These are phyloP conservation scores for Mycotypha africana DNA, from an alignment of 371 early-diverging fungal species.

Conservation along the genomic window DNA sequence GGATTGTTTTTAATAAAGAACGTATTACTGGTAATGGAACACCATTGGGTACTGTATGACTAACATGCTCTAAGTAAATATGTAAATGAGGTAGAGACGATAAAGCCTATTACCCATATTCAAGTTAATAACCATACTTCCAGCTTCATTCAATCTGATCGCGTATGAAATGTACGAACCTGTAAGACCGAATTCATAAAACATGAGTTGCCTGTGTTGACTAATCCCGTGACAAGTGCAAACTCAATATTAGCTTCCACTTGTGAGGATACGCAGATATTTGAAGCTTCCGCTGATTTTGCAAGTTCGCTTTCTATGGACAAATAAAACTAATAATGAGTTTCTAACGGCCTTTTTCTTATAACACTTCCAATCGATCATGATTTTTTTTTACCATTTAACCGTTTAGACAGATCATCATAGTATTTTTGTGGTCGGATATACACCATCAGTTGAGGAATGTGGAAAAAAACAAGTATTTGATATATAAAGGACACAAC, in stretches of 20 bases:
- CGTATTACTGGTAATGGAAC: slow-evolving; percentile 29
- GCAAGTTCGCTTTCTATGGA: slow-evolving; percentile 13
- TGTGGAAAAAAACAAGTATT: slow-evolving; percentile 2
- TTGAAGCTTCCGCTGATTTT: slow-evolving; percentile 4
- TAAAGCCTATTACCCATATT: slow-evolving; percentile 16
- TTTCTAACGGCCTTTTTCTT: no score
- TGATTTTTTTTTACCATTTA: slow-evolving; percentile 9
- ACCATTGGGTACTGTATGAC: slow-evolving; percentile 2
- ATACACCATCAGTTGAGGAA: slow-evolving; percentile 14
- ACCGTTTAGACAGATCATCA: slow-evolving; percentile 8
- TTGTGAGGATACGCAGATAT: slow-evolving; percentile 12
- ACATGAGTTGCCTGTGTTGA: slow-evolving; percentile 87
- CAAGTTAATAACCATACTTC: background rate
- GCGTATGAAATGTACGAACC: slow-evolving; percentile 25
- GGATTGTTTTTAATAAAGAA: slow-evolving; percentile 28
- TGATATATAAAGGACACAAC: slow-evolving; percentile 7
- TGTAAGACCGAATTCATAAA: slow-evolving; percentile 88
- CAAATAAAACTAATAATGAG: background rate
- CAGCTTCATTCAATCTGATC: background rate
- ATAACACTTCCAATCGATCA: no score
- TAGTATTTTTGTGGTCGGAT: slow-evolving; percentile 19
- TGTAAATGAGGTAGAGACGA: slow-evolving; percentile 38
- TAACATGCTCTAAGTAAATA: slow-evolving; percentile 23
- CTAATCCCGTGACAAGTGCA: slow-evolving; percentile 52
- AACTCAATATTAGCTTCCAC: slow-evolving; percentile 7